Conservation (phyloP, 495 filamentous ascomycete species). For the Letharia lupina region DNA sequence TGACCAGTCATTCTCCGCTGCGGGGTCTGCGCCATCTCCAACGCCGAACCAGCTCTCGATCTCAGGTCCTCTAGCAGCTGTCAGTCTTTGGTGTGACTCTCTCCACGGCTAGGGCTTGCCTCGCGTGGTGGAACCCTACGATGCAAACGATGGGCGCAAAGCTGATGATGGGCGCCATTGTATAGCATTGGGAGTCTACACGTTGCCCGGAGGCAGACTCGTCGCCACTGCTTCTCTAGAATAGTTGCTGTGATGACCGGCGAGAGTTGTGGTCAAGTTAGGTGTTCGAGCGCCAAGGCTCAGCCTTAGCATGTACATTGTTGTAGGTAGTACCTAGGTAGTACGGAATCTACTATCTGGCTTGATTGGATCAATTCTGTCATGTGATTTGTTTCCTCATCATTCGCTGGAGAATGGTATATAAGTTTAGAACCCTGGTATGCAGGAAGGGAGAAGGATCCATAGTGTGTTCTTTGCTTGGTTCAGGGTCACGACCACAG, state of each 20-base stretch:
- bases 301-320: neutral
- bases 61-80: slow-evolving; percentile 67
- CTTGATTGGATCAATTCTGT: neutral
- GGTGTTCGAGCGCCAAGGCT: neutral
- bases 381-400: neutral
- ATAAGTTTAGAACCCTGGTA: slow-evolving; percentile 5
- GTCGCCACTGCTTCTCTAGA: neutral
- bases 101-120: slow-evolving; percentile 37
- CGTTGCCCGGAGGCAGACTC: neutral
- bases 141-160: slow-evolving; percentile 62
- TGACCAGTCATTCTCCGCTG: slow-evolving; percentile 81
- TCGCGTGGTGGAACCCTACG: slow-evolving; percentile 94
- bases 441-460: neutral
- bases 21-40: slow-evolving; percentile 69
- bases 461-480: slow-evolving; percentile 4
- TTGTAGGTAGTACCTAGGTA: neutral
- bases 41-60: slow-evolving; percentile 85
- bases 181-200: slow-evolving; percentile 7
- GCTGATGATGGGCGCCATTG: slow-evolving; percentile 15
- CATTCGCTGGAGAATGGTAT: slow-evolving; percentile 8
- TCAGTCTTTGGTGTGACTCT: slow-evolving; percentile 6
- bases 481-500: neutral
- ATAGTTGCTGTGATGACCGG: neutral
- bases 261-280: neutral
- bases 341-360: neutral